Base-by-base conservation (phyloP, 305 asterid species). In the Ruellia speciosa region DNA sequence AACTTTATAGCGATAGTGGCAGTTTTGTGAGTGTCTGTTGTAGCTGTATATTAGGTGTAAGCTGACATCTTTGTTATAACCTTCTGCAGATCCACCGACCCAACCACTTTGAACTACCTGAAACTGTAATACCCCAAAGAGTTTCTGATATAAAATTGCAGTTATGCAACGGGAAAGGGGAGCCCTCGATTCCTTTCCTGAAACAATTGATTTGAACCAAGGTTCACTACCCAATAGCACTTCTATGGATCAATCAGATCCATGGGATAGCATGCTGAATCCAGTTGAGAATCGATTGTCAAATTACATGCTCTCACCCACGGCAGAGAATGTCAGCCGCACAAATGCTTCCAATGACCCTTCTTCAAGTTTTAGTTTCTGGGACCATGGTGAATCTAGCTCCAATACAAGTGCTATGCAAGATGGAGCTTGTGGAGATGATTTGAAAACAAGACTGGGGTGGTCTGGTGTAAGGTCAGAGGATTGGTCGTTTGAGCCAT, bases 301-400 rank as follows among this genome's bases (percentile, higher is more conserved):
- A 15, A 70, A 66, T 66, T 70, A 77, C 67, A 68, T 74, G 74
- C 74, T 70, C 56, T 76, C 78, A 46, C 41, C 83, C 55, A 48
- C 66, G 19, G 81, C 67, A 64, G 73, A 64, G 37, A 70, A 62
- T 64, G 48, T 14, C 55, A 66, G 57, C 49, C 47, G 58, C 73
- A 48, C 54, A 16, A 66, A 64, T 63, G 63, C 68, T 46, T 65
- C 64, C 51, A 70, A 71, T 41, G 71, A 52, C 43, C 52, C 39
- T 41, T 62, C 72, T 41, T 77, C 39, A 43, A 68, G 70, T 58
- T 70, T 73, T 14, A 65, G 75, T 64, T 76, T 77, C 43, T 76
- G 94, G 95, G 83, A 77, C 72, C 75, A 51, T 24, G 95, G 93
- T 43, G 95, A 84, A 71, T 89, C 95, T 18, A 86, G 94, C 74